Conservation (phyloP, 306 rosid genomes). For the Ziziphus jujuba region DNA sequence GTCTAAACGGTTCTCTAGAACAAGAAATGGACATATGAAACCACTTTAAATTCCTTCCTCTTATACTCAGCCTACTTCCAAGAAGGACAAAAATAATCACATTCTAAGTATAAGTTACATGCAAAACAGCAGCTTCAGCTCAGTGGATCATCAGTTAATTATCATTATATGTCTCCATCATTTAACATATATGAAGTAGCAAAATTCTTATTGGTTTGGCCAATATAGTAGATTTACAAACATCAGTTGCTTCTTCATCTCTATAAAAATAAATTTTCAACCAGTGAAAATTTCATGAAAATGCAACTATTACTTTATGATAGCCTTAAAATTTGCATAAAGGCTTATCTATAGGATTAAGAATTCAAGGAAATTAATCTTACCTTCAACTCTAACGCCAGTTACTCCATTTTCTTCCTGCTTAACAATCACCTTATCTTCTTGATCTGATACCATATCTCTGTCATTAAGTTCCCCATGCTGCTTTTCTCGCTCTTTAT, state of each 20-base stretch:
- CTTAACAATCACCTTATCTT: slow-evolving; percentile 37
- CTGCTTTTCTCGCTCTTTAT: slow-evolving; percentile 55
- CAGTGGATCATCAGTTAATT: neutral
- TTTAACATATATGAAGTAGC: too few species aligned
- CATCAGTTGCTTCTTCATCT: neutral
- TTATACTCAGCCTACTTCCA: neutral
- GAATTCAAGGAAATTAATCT: neutral
- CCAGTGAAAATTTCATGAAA: neutral
- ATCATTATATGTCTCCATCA: neutral
- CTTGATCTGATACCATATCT: slow-evolving; percentile 39
- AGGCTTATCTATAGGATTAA: neutral
- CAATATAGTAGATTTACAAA: too few species aligned
- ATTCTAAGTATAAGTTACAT: neutral
- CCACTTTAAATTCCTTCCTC: neutral
- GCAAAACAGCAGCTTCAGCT: neutral
- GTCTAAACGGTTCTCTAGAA: neutral
- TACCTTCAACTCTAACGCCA: slow-evolving; percentile 31
- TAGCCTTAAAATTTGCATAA: neutral
- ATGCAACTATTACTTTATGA: neutral
- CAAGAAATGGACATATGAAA: neutral
- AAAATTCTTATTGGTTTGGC: too few species aligned
- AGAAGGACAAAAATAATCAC: neutral
- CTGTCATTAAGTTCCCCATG: slow-evolving; percentile 34
- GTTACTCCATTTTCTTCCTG: slow-evolving; percentile 40
- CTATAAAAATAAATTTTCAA: neutral